Conservation (phyloP, 176 grass and related monocot species). For the Paspalum notatum region DNA sequence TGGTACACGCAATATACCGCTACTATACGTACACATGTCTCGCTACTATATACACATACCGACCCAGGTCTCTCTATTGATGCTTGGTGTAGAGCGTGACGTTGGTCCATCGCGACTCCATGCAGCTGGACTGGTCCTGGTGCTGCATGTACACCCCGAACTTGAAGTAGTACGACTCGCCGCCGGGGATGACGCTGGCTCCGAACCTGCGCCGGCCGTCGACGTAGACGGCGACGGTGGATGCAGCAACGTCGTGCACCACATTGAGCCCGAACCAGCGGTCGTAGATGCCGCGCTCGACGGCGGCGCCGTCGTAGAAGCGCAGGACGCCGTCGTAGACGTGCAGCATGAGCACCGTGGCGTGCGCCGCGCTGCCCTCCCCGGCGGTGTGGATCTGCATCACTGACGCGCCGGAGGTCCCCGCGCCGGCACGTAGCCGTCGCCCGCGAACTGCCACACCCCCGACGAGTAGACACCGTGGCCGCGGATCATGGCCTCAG, state of each 20-base stretch:
- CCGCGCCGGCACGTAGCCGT: constrained; percentile 41
- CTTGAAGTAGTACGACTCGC: constrained; percentile 51
- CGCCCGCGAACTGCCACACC: constrained; percentile 60
- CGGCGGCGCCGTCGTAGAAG: constrained; percentile 1
- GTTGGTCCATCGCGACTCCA: constrained; percentile 29
- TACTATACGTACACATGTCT: too few species aligned
- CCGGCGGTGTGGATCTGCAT: constrained; percentile 51
- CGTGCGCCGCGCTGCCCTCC: not conserved
- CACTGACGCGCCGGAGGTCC: constrained; percentile 48
- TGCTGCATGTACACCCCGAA: constrained; percentile 53
- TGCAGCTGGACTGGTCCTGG: constrained; percentile 17
- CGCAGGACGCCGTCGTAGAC: constrained; percentile 44
- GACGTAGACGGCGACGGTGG: constrained; percentile 36
- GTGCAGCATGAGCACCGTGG: constrained; percentile 50
- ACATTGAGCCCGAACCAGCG: constrained; percentile 59
- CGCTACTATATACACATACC: too few species aligned
- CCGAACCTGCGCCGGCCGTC: not conserved
- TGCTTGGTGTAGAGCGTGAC: constrained; percentile 45
- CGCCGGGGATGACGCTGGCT: not conserved
- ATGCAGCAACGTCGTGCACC: constrained; percentile 37
- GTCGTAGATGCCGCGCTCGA: constrained; percentile 37
- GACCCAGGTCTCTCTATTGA: too few species aligned
- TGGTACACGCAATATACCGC: too few species aligned
- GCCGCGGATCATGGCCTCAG: constrained; percentile 40
- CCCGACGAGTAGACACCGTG: constrained; percentile 50